Evolutionary conservation across 2,329 filamentous ascomycete species (phyloP).

Genomic region (Cladobotryum mycophilum): DNA sequence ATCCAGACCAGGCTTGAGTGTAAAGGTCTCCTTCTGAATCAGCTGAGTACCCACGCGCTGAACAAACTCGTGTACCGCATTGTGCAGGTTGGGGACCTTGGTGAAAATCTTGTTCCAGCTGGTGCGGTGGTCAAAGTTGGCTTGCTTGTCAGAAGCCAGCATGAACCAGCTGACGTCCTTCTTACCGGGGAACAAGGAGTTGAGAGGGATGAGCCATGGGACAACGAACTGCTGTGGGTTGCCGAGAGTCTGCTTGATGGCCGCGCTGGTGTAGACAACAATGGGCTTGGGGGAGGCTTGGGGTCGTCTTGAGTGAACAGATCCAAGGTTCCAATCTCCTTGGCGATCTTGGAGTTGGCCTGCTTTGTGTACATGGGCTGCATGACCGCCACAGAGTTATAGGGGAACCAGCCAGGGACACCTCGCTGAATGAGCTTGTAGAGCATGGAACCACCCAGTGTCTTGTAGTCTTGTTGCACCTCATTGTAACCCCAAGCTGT

Average conservation of each 20-base stretch:
- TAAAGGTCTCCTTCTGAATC: slow-evolving; percentile 22
- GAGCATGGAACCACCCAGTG: slow-evolving; percentile 16
- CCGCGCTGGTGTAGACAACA: slow-evolving; percentile 18
- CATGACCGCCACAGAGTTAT: slow-evolving; percentile 19
- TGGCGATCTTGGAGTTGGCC: slow-evolving; percentile 15
- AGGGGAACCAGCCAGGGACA: slow-evolving; percentile 15
- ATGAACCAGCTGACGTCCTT: slow-evolving; percentile 20
- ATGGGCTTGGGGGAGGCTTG: slow-evolving; percentile 12
- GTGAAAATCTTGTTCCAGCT: slow-evolving; percentile 12
- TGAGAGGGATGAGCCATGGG: slow-evolving; percentile 23
- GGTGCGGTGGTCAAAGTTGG: slow-evolving; percentile 14
- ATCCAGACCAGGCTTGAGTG: slow-evolving; percentile 21
- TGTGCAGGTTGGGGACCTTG: slow-evolving; percentile 28
- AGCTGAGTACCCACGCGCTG: slow-evolving; percentile 19
- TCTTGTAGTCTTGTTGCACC: slow-evolving; percentile 2
- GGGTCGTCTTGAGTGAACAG: slow-evolving; percentile 19
- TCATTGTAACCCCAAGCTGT: slow-evolving; percentile 19
- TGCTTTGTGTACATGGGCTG: slow-evolving; percentile 23
- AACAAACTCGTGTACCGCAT: slow-evolving; percentile 20
- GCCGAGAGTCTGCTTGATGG: slow-evolving; percentile 19
- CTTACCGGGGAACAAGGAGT: slow-evolving; percentile 28
- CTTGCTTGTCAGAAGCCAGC: slow-evolving; percentile 15
- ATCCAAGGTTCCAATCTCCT: slow-evolving; percentile 10
- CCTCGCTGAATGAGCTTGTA: slow-evolving; percentile 18
- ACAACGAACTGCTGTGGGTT: slow-evolving; percentile 23